A percentile compares a stretch with the other conserved stretches of the same genome.
Conservation (phyloP, 495 filamentous ascomycete species). For the Annulohypoxylon stygium region DNA sequence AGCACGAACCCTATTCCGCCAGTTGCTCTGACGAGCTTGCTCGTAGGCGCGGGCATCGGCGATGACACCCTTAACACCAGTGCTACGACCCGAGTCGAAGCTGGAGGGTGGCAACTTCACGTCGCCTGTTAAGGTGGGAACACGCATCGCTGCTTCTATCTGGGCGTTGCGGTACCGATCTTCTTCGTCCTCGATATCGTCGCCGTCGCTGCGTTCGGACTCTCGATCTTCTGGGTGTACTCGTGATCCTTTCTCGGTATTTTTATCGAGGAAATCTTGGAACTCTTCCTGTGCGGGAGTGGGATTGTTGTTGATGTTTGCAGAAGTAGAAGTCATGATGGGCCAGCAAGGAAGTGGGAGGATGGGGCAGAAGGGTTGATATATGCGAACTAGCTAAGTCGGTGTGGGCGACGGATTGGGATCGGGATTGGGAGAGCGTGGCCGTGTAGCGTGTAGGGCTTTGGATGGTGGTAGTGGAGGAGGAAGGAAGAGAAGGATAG, state of each 20-base stretch:
- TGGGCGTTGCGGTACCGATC: slow-evolving; percentile 68
- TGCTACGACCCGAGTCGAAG: slow-evolving; percentile 78
- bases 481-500: slow-evolving; percentile 30
- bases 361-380: slow-evolving; percentile 43
- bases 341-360: slow-evolving; percentile 39
- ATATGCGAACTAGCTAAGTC: slow-evolving; percentile 30
- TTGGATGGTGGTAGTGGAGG: slow-evolving; percentile 25
- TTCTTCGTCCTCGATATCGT: slow-evolving; percentile 61
- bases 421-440: slow-evolving; percentile 31
- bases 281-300: slow-evolving; percentile 87
- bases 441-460: slow-evolving; percentile 49
- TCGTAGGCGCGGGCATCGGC: slow-evolving; percentile 94
- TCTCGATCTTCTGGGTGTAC: slow-evolving; percentile 68
- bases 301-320: slow-evolving; percentile 51
- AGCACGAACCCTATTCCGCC: slow-evolving; percentile 61
- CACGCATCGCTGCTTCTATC: slow-evolving; percentile 71
- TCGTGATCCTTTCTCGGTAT: slow-evolving; percentile 59
- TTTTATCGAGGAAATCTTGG: slow-evolving; percentile 74
- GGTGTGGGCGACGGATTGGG: slow-evolving; percentile 27
- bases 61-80: slow-evolving; percentile 98
- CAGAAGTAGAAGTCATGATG: slow-evolving; percentile 65
- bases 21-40: slow-evolving; percentile 77
- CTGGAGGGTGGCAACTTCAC: slow-evolving; percentile 70
- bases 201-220: slow-evolving; percentile 57
- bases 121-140: slow-evolving; percentile 67